phyloP scores from a whole-genome alignment of 2,329 filamentous ascomycete genomes.

The Fusarium armeniacum region DNA sequence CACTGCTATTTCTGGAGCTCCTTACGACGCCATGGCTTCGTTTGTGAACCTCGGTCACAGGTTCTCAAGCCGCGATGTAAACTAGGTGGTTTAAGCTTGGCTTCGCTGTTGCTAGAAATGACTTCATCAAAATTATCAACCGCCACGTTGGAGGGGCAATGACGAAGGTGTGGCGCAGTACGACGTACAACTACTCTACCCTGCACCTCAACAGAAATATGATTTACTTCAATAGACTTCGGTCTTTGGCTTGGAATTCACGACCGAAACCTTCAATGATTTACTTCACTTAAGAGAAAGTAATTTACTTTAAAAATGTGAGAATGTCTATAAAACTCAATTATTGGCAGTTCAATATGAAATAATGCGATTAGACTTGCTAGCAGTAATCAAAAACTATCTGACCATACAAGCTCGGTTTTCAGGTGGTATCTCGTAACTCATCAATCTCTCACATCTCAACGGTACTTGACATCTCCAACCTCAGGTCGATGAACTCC shows the following conservation, averaged over 20 bases:
- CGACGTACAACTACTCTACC: conserved; percentile 16
- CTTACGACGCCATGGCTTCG: conserved; percentile 51
- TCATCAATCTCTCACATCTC: conserved; percentile 2
- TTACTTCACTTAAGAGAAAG: not conserved
- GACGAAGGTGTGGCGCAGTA: conserved; percentile 35
- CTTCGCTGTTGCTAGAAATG: conserved; percentile 38
- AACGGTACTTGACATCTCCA: conserved; percentile 49
- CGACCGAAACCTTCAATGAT: not conserved
- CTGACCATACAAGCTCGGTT: not conserved
- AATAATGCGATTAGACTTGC: not conserved
- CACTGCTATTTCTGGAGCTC: not conserved
- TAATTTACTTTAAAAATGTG: not conserved
- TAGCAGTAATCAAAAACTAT: not conserved
- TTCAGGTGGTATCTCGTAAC: conserved; percentile 41
- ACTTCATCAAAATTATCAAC: conserved; percentile 44
- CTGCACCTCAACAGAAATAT: not conserved
- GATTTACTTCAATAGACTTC: not conserved
- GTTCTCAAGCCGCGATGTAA: conserved; percentile 11
- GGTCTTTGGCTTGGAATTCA: too few species aligned
- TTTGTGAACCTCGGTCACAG: conserved; percentile 22
- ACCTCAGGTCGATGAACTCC: conserved; percentile 43
- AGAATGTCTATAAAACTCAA: not conserved
- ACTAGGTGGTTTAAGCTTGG: conserved; percentile 10
- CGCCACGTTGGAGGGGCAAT: conserved; percentile 48
- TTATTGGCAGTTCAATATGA: not conserved